Base-by-base conservation (phyloP, 2,329 filamentous ascomycete species). In the Alternaria dauci region DNA sequence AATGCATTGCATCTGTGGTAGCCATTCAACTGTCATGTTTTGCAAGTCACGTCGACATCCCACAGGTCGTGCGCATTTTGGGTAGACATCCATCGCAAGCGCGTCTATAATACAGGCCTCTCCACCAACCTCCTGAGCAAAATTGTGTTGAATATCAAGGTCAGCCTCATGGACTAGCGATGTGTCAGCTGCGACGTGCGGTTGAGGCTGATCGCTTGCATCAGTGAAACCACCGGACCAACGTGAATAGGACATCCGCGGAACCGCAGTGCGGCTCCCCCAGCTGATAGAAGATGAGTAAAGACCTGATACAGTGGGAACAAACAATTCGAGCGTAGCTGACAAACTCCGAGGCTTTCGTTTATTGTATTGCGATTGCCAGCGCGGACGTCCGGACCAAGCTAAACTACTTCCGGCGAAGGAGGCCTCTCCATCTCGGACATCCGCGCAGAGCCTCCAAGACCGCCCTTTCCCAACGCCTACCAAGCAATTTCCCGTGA, bases 51-150 rank as follows among this genome's bases (percentile, higher is more conserved):
- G 9, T 23, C 1, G 5, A 8, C 20, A 23, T 25, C n/a, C 6
- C 2, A 12, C 18, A 14, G 11, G 4, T 25, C 1, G 11, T 1
- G 9, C 39, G n/a, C 11, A 42, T 11, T 23, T 7, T 1, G 14
- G 9, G 1, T 18, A 42, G 4, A 42, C 11, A 3, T 3, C 0
- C 20, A 42, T 23, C 2, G 9, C 4, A 23, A 23, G 18, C 20
- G 39, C 20, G 5, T 12, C 39, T 9, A 23, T 23, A 5, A 42
- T 42, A 20, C 20, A 42, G 9, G 11, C 11, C 7, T 6, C 1
- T 0, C 14, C 11, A 2, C 5, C 4, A 3, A 42, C 3, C 4
- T 5, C 2, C 0, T 2, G 12, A 42, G 12, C 3, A 42, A 12
- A 3, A 14, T 6, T 7, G 12, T 9, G 5, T 3, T 23, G 11